phyloP scores from a whole-genome alignment of 192 early-diverging fungal genomes.

The Umbelopsis isabellina region DNA sequence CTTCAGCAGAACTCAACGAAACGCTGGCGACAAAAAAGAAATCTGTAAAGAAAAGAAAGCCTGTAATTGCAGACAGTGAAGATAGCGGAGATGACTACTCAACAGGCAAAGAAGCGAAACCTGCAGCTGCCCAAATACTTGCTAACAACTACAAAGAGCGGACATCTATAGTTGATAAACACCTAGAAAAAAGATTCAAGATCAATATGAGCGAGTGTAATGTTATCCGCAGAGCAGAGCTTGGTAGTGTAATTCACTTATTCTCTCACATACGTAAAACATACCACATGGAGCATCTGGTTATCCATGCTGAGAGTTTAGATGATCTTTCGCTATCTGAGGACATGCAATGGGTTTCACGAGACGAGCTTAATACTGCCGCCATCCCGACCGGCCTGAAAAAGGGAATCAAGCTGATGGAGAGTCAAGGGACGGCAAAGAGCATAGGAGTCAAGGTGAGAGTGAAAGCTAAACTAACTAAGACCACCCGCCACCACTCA shows the following conservation, averaged over 20 bases:
- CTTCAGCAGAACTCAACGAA: conserved; percentile 46
- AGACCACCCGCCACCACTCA: neutral
- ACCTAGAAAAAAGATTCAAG: conserved; percentile 20
- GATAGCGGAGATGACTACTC: conserved; percentile 15
- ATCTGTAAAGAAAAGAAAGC: conserved; percentile 18
- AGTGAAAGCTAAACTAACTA: neutral
- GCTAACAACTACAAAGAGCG: conserved; percentile 28
- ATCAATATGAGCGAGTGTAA: conserved; percentile 21
- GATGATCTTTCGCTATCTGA: neutral
- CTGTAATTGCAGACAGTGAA: neutral
- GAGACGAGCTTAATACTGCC: conserved; percentile 45
- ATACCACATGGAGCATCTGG: conserved; percentile 51
- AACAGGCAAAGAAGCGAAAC: conserved; percentile 5
- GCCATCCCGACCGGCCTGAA: conserved; percentile 62
- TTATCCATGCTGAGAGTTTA: conserved; percentile 17
- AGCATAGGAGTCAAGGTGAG: conserved; percentile 18
- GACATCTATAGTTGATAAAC: conserved; percentile 17
- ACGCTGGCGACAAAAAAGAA: conserved; percentile 5
- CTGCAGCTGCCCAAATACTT: conserved; percentile 29
- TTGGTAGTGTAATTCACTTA: conserved; percentile 60
- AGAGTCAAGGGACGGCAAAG: conserved; percentile 25
- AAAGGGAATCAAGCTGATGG: conserved; percentile 57
- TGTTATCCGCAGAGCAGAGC: conserved; percentile 39
- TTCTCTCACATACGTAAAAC: conserved; percentile 72
- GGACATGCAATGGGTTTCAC: conserved; percentile 45